phyloP scores from a whole-genome alignment of 106 monocot species.

The Apostasia ramifera region DNA sequence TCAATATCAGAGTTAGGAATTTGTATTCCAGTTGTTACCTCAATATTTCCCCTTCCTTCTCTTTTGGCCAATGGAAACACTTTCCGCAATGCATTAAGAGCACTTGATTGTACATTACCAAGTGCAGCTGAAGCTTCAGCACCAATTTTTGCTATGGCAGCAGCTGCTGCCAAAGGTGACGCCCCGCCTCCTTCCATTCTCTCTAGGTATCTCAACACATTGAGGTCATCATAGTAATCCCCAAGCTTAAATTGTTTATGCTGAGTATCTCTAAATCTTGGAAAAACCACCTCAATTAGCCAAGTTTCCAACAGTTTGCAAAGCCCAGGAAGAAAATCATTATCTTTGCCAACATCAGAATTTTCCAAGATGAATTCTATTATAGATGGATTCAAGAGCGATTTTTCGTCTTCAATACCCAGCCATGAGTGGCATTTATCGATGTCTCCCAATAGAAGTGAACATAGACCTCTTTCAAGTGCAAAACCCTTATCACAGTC shows the following conservation, averaged over 20 bases:
- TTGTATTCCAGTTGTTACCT: slow-evolving; percentile 5
- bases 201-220: slow-evolving; percentile 75
- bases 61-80: slow-evolving; percentile 52
- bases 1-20: slow-evolving; percentile 8
- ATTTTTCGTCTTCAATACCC: slow-evolving; percentile 68
- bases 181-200: slow-evolving; percentile 53
- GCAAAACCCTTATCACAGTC: slow-evolving; percentile 44
- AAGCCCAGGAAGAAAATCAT: slow-evolving; percentile 72
- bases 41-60: slow-evolving; percentile 12
- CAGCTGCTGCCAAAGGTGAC: slow-evolving; percentile 84
- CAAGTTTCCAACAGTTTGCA: slow-evolving; percentile 91
- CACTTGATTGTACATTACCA: slow-evolving; percentile 65
- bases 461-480: slow-evolving; percentile 83
- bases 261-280: slow-evolving; percentile 82
- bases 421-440: slow-evolving; percentile 64
- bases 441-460: slow-evolving; percentile 76
- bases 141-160: slow-evolving; percentile 79
- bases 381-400: slow-evolving; percentile 55
- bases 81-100: slow-evolving; percentile 57
- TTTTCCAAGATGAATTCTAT: slow-evolving; percentile 67
- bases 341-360: slow-evolving; percentile 35
- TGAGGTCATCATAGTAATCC: slow-evolving; percentile 85
- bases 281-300: slow-evolving; percentile 69
- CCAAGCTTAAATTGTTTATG: slow-evolving; percentile 56
- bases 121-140: slow-evolving; percentile 70